phyloP scores from a whole-genome alignment of 2,329 filamentous ascomycete species.

The Colletotrichum incanum region DNA sequence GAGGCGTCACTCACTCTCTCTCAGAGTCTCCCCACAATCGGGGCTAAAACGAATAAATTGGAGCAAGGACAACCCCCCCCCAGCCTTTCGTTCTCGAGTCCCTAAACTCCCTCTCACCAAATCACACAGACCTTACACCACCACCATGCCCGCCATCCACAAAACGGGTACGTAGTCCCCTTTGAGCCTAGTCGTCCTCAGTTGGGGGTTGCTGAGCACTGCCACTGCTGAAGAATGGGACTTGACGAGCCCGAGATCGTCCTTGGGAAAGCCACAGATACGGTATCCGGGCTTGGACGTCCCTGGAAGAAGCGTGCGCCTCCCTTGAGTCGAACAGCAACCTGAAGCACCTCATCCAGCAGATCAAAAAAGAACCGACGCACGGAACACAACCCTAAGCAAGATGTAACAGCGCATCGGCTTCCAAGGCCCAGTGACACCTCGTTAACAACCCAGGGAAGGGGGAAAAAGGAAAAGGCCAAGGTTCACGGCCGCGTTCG shows the following conservation, averaged over 20 bases:
- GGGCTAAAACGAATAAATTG: conserved; percentile 35
- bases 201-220: conserved; percentile 26
- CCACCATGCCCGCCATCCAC: conserved; percentile 6
- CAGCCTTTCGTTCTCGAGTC: not conserved
- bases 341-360: conserved; percentile 9
- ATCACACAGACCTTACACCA: conserved; percentile 32
- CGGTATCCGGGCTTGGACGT: not conserved
- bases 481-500: not conserved
- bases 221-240: conserved; percentile 21
- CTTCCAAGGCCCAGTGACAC: not conserved
- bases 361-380: not conserved
- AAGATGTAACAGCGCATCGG: not conserved
- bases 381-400: not conserved
- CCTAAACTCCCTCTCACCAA: not conserved
- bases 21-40: conserved; percentile 21
- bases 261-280: not conserved
- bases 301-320: not conserved
- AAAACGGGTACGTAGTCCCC: conserved; percentile 26
- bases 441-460: not conserved
- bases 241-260: too few relatives aligned
- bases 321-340: not conserved
- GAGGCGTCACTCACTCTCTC: not conserved
- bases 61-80: not conserved
- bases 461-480: not conserved
- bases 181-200: conserved; percentile 15